These are phyloP conservation scores for Hypoxylon intermedium DNA, from an alignment of 495 filamentous ascomycete genomes.

Conservation along the genomic window DNA sequence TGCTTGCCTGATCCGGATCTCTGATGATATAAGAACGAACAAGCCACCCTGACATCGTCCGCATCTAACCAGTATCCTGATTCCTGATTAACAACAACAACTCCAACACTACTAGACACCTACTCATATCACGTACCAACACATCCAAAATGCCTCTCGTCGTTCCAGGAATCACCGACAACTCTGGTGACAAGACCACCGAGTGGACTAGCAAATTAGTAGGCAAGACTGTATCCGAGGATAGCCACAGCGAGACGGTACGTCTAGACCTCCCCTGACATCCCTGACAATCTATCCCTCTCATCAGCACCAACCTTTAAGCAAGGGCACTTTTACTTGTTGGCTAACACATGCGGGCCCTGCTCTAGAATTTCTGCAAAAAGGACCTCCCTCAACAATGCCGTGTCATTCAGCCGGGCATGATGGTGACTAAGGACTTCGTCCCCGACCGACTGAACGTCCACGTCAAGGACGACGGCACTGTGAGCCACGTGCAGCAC, in stretches of 20 bases:
- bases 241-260: slow-evolving; percentile 53
- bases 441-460: slow-evolving; percentile 67
- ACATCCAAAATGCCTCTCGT: slow-evolving; percentile 79
- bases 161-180: slow-evolving; percentile 70
- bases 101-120: not conserved
- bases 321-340: too few species aligned
- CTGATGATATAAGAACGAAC: slow-evolving; percentile 17
- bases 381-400: slow-evolving; percentile 71
- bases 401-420: slow-evolving; percentile 73
- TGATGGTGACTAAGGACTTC: slow-evolving; percentile 56
- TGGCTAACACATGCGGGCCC: too few species aligned
- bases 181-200: slow-evolving; percentile 59
- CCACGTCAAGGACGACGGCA: slow-evolving; percentile 74
- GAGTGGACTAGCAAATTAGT: slow-evolving; percentile 77
- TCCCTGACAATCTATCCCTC: not conserved
- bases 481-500: slow-evolving; percentile 71
- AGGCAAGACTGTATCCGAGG: slow-evolving; percentile 69
- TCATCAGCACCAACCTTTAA: too few species aligned
- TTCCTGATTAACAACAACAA: not conserved
- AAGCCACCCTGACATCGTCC: not conserved
- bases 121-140: not conserved
- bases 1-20: slow-evolving; percentile 4
- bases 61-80: not conserved
- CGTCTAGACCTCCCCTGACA: slow-evolving; percentile 9
- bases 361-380: slow-evolving; percentile 77